These are phyloP conservation scores for Inga leiocalycina DNA, from an alignment of 306 rosid species.

Conservation along the genomic window DNA sequence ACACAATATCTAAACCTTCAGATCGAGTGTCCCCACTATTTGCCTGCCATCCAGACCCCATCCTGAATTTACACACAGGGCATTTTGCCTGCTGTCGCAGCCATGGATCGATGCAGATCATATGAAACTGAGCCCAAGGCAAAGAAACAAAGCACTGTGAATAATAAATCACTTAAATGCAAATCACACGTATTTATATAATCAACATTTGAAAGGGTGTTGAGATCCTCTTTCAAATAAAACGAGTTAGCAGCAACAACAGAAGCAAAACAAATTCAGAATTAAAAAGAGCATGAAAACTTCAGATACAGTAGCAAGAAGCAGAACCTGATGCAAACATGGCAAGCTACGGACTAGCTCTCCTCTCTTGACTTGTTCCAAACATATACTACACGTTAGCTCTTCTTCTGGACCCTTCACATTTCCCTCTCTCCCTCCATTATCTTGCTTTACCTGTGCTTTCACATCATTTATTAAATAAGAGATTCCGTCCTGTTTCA, in stretches of 20 bases:
- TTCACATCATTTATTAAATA: constrained; percentile 9
- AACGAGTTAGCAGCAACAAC: neutral
- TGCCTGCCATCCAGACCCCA: constrained; percentile 48
- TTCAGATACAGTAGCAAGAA: neutral
- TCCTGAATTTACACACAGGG: constrained; percentile 69
- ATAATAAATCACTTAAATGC: neutral
- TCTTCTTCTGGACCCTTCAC: constrained; percentile 33
- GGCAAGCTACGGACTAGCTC: constrained; percentile 69
- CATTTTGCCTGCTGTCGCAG: constrained; percentile 70
- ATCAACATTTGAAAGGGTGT: neutral
- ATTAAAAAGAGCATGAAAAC: neutral
- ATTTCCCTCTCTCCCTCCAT: constrained; percentile 34
- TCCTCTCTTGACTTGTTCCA: constrained; percentile 63
- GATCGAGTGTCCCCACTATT: constrained; percentile 48
- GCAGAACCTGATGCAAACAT: constrained; percentile 70
- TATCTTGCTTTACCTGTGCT: constrained; percentile 42
- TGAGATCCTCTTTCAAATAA: neutral
- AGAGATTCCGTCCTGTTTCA: neutral
- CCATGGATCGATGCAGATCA: constrained; percentile 79
- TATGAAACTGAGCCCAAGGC: constrained; percentile 53
- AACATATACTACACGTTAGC: constrained; percentile 46
- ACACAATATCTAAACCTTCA: constrained; percentile 46
- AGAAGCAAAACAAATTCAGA: neutral
- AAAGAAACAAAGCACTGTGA: neutral
- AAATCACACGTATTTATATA: neutral